phyloP scores from a whole-genome alignment of 2,329 filamentous ascomycete species.

The Botrytis tulipae region DNA sequence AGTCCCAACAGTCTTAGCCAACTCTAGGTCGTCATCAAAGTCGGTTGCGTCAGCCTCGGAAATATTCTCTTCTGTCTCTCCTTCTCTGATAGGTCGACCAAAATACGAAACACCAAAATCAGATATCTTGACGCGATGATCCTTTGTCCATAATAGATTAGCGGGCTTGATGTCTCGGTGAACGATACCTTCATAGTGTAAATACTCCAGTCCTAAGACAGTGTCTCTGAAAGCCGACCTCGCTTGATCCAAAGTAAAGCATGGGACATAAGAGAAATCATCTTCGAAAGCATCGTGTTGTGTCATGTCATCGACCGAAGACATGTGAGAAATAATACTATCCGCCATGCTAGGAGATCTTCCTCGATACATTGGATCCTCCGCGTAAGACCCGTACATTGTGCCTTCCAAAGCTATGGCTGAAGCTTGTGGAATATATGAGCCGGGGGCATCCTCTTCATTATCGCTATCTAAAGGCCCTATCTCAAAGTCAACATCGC shows the following conservation, averaged over 20 bases:
- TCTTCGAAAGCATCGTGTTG: conserved; percentile 71
- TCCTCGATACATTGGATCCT: conserved; percentile 57
- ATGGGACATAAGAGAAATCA: conserved; percentile 89
- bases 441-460: conserved; percentile 54
- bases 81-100: conserved; percentile 80
- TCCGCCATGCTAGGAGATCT: conserved; percentile 79
- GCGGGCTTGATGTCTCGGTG: conserved; percentile 86
- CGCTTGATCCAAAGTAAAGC: conserved; percentile 82
- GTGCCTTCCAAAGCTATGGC: conserved; percentile 67
- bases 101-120: conserved; percentile 99
- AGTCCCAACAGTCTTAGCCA: conserved; percentile 97
- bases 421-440: conserved; percentile 46
- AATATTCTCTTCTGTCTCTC: conserved; percentile 70
- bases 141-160: conserved; percentile 83
- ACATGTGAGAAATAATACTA: conserved; percentile 70
- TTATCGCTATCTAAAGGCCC: conserved; percentile 45
- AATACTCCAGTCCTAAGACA: conserved; percentile 86
- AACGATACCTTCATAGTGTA: conserved; percentile 83
- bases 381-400: conserved; percentile 69
- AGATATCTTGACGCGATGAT: conserved; percentile 91
- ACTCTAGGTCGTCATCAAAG: conserved; percentile 87
- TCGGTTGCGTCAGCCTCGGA: conserved; percentile 82
- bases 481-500: conserved; percentile 43
- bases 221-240: conserved; percentile 88
- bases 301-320: conserved; percentile 57